Evolutionary conservation across 2,329 filamentous ascomycete genomes (phyloP).

Genomic region (Penicillium sp.): DNA sequence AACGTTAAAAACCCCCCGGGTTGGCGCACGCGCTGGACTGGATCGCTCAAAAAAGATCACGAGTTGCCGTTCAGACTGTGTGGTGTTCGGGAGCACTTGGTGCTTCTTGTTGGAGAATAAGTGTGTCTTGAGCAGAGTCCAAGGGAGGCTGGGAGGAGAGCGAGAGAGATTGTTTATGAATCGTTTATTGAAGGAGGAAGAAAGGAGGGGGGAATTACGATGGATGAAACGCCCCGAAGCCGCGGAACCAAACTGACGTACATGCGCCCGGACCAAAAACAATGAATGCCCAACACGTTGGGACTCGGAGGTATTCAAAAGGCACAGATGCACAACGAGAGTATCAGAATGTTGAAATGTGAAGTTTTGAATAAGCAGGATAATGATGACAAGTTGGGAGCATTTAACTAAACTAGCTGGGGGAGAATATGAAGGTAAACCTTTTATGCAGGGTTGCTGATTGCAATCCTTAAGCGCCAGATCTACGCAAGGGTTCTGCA

Average conservation of each 20-base stretch:
- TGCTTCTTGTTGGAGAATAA: background rate
- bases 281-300: slow-evolving; percentile 1
- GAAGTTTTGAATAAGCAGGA: no score
- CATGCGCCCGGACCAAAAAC: slow-evolving; percentile 16
- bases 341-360: no score
- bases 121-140: slow-evolving; percentile 7
- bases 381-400: no score
- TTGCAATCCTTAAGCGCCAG: slow-evolving; percentile 7
- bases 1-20: slow-evolving; percentile 19
- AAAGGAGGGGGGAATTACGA: slow-evolving; percentile 11
- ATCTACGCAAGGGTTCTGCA: slow-evolving; percentile 12
- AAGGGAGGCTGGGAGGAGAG: slow-evolving; percentile 3
- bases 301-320: background rate
- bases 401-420: no score
- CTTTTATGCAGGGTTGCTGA: background rate
- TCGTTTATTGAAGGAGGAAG: slow-evolving; percentile 11
- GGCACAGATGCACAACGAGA: background rate
- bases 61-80: background rate
- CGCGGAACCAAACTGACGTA: slow-evolving; percentile 20
- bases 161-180: slow-evolving; percentile 6
- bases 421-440: background rate
- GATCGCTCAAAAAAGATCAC: background rate
- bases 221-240: slow-evolving; percentile 19
- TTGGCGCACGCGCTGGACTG: slow-evolving; percentile 10
- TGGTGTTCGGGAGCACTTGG: background rate